These are phyloP conservation scores for Monosporozyma unispora DNA, from an alignment of 805 yeast species.

Conservation along the genomic window DNA sequence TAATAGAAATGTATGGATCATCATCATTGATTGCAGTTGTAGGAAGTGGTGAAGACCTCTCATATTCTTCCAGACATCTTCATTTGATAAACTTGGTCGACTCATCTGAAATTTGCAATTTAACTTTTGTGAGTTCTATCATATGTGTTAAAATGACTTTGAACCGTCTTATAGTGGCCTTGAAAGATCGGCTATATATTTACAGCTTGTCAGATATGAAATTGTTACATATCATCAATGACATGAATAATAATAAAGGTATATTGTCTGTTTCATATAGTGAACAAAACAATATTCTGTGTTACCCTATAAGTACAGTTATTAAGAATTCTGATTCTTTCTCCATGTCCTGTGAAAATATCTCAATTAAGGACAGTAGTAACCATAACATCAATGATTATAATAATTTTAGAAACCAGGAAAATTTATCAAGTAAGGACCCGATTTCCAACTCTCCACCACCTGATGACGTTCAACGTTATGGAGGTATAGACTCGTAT, in stretches of 20 bases:
- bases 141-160: slow-evolving; percentile 54
- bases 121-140: slow-evolving; percentile 55
- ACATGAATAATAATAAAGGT: slow-evolving; percentile 37
- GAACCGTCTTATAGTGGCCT: slow-evolving; percentile 50
- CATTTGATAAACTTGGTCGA: slow-evolving; percentile 71
- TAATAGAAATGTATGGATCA: slow-evolving; percentile 64
- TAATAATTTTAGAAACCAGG: not conserved
- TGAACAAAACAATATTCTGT: slow-evolving; percentile 45
- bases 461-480: not conserved
- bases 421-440: not conserved
- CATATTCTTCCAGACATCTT: slow-evolving; percentile 68
- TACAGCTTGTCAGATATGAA: slow-evolving; percentile 66
- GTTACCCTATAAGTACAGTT: slow-evolving; percentile 41
- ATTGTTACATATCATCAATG: slow-evolving; percentile 34
- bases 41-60: slow-evolving; percentile 57
- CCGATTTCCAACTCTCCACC: not conserved
- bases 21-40: slow-evolving; percentile 63
- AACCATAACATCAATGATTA: no score
- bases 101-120: slow-evolving; percentile 50
- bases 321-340: not conserved
- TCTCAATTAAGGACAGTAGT: not conserved
- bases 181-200: slow-evolving; percentile 56
- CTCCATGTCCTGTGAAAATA: not conserved
- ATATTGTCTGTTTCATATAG: slow-evolving; percentile 52
- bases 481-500: not conserved